These are phyloP conservation scores for Zopfochytrium polystomum DNA, from an alignment of 371 early-diverging fungal genomes.

Conservation along the genomic window DNA sequence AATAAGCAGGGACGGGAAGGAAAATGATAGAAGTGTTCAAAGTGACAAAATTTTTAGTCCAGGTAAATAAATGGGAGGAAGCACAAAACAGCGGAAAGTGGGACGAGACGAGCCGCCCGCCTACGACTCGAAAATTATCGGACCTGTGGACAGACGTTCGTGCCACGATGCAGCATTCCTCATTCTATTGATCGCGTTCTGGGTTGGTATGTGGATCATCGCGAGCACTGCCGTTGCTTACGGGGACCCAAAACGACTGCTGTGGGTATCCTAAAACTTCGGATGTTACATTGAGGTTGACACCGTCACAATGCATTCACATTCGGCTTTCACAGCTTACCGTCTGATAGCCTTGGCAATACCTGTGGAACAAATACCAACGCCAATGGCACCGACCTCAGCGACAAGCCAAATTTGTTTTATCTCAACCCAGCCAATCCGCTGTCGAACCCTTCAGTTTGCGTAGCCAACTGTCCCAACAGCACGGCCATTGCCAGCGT, in stretches of 20 bases:
- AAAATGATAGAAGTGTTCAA: no score
- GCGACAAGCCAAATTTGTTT: conserved; percentile 32
- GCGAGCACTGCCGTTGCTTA: conserved; percentile 32
- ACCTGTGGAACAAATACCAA: conserved; percentile 31
- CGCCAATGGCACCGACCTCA: conserved; percentile 18
- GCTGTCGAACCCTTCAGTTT: conserved; percentile 18
- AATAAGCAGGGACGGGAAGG: no score
- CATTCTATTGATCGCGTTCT: conserved; percentile 36
- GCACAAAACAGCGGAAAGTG: no score
- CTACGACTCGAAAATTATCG: conserved; percentile 12
- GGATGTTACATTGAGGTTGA: neutral
- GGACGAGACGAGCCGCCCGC: no score
- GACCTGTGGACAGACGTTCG: conserved; percentile 24
- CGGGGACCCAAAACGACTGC: conserved; percentile 30
- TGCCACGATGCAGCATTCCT: conserved; percentile 39
- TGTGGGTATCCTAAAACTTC: conserved; percentile 23
- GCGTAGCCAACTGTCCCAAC: conserved; percentile 37
- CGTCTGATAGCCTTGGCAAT: conserved; percentile 30
- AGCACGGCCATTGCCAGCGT: conserved; percentile 18
- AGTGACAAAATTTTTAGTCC: no score
- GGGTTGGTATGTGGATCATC: conserved; percentile 41
- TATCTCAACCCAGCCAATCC: conserved; percentile 32
- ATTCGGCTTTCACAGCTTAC: conserved; percentile 9
- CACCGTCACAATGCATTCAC: neutral
- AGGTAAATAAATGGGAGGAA: no score